phyloP scores from a whole-genome alignment of 345 rosid genomes.

The Eucalyptus tenuipes region DNA sequence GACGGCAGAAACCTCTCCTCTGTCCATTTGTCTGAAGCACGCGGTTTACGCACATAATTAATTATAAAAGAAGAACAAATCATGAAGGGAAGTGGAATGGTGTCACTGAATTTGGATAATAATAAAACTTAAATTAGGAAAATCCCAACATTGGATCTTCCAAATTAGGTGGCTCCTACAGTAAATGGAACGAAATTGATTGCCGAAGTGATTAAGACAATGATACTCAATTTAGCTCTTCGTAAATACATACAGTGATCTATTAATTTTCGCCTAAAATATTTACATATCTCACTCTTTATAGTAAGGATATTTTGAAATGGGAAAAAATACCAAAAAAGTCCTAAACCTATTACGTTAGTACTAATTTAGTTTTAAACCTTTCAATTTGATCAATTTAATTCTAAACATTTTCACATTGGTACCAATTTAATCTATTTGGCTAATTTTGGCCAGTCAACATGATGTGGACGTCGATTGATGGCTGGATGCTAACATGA shows the following conservation, averaged over 20 bases:
- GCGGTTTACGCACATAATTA: not conserved
- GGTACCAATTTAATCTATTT: rapidly evolving
- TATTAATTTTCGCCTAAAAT: not conserved
- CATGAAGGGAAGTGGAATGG: not conserved
- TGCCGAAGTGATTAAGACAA: not conserved
- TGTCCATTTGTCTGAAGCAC: not conserved
- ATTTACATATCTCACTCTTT: not conserved
- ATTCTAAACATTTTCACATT: too few relatives aligned
- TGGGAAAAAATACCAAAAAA: too few relatives aligned
- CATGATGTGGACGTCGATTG: too few relatives aligned
- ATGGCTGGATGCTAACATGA: rapidly evolving
- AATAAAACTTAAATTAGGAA: not conserved
- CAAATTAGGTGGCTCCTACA: not conserved
- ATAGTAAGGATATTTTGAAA: not conserved
- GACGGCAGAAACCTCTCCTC: not conserved
- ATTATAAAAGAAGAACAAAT: not conserved
- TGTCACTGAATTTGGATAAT: not conserved
- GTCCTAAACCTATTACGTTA: too few relatives aligned
- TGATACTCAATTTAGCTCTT: not conserved
- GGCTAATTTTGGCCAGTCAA: too few relatives aligned
- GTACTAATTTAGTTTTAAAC: rapidly evolving
- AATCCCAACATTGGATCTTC: not conserved
- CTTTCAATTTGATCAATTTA: too few relatives aligned
- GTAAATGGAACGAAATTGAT: not conserved
- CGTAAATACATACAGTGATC: not conserved